Evolutionary conservation across 2,329 filamentous ascomycete genomes (phyloP).

Genomic region (Metarhizium brunneum): DNA sequence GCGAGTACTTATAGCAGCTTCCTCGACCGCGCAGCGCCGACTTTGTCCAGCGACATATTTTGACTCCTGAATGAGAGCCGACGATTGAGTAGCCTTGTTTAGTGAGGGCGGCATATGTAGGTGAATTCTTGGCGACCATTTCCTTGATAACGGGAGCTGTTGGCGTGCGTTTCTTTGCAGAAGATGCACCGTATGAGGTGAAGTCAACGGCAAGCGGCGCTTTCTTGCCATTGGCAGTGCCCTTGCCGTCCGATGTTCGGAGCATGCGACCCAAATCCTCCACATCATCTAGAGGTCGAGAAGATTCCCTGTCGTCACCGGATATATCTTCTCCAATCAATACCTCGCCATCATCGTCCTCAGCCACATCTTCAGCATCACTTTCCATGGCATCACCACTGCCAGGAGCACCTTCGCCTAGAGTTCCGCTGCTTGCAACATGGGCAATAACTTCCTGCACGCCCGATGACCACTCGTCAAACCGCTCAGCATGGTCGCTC

Average conservation of each 20-base stretch:
- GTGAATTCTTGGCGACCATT: constrained; percentile 89
- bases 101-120: constrained; percentile 79
- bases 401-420: constrained; percentile 60
- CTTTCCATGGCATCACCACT: constrained; percentile 81
- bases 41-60: constrained; percentile 98
- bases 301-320: constrained; percentile 22
- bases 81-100: constrained; percentile 97
- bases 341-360: constrained; percentile 46
- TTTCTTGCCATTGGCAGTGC: constrained; percentile 18
- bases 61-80: constrained; percentile 90
- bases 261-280: constrained; percentile 72
- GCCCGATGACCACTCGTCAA: constrained; percentile 72
- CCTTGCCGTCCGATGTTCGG: constrained; percentile 32
- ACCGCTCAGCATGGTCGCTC: constrained; percentile 53
- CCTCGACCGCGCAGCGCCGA: constrained; percentile 87
- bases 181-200: constrained; percentile 54
- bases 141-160: constrained; percentile 55
- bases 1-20: constrained; percentile 95
- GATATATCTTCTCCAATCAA: constrained; percentile 32
- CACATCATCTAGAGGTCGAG: constrained; percentile 58
- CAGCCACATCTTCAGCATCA: constrained; percentile 62
- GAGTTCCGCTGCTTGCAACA: constrained; percentile 48
- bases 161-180: constrained; percentile 34
- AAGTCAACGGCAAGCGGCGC: constrained; percentile 74
- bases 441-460: constrained; percentile 60